phyloP scores from a whole-genome alignment of 2,329 filamentous ascomycete genomes.

The Macrophomina phaseolina region DNA sequence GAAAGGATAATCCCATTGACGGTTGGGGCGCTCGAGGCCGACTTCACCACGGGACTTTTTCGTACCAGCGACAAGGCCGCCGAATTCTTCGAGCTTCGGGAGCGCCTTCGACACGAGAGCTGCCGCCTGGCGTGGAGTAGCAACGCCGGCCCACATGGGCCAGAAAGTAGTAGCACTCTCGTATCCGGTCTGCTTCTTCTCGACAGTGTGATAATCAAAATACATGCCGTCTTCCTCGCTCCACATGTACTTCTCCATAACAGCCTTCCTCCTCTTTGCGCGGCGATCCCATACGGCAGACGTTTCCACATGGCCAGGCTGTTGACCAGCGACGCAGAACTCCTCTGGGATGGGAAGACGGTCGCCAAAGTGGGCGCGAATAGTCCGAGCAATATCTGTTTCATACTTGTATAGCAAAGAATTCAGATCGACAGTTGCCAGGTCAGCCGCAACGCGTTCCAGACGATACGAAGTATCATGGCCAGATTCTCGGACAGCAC shows the following conservation, averaged over 20 bases:
- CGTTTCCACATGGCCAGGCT: conserved; percentile 74
- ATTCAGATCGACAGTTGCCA: conserved; percentile 94
- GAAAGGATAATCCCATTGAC: conserved; percentile 98
- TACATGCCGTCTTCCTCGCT: conserved; percentile 92
- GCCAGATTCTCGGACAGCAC: conserved; percentile 92
- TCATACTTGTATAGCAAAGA: conserved; percentile 97
- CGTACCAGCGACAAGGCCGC: conserved; percentile 87
- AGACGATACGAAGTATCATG: conserved; percentile 96
- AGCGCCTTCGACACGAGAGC: conserved; percentile 80
- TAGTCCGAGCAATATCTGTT: conserved; percentile 85
- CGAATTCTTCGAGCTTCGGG: conserved; percentile 85
- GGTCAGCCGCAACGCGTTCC: conserved; percentile 82
- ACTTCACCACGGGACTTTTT: conserved; percentile 84
- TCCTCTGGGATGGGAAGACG: conserved; percentile 80
- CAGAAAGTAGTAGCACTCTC: conserved; percentile 95
- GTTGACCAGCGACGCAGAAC: conserved; percentile 71
- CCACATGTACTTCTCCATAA: conserved; percentile 94
- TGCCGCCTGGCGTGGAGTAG: conserved; percentile 84
- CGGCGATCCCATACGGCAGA: conserved; percentile 91
- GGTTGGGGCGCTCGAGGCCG: conserved; percentile 82
- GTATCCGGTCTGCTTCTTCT: conserved; percentile 80
- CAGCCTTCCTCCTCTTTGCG: conserved; percentile 79
- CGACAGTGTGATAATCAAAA: conserved; percentile 93
- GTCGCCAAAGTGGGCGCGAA: conserved; percentile 84
- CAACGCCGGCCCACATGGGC: conserved; percentile 94